phyloP scores from a whole-genome alignment of 73 alveolate genomes.

The Tetrahymena elliotti region DNA sequence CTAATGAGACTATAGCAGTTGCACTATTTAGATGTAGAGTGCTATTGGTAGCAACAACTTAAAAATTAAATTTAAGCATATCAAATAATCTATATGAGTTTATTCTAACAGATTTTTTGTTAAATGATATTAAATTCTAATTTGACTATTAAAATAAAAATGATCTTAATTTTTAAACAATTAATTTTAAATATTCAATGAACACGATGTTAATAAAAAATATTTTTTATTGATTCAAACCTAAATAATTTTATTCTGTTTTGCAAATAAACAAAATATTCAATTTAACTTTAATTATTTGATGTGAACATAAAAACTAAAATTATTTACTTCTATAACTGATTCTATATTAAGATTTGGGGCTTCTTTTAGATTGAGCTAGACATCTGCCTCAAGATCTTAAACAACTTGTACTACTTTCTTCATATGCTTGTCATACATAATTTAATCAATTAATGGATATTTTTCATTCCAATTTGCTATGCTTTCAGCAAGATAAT shows the following conservation, averaged over 20 bases:
- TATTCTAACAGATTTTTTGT: not conserved
- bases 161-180: too few species aligned
- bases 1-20: constrained; percentile 20
- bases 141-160: not conserved
- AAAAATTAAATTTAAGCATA: constrained; percentile 5
- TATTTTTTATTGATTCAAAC: too few species aligned
- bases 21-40: constrained; percentile 18
- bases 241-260: too few species aligned
- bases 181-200: too few species aligned
- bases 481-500: constrained; percentile 11
- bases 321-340: not conserved
- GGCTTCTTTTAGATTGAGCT: not conserved
- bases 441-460: not conserved
- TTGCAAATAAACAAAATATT: too few species aligned
- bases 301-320: too few species aligned
- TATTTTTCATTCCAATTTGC: not conserved
- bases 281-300: too few species aligned
- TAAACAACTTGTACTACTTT: not conserved
- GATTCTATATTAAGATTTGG: not conserved
- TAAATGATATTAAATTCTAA: constrained; percentile 6
- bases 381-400: not conserved
- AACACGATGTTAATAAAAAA: too few species aligned
- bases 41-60: constrained; percentile 2
- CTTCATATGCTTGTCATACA: not conserved
- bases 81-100: constrained; percentile 16